These are phyloP conservation scores for Apodospora peruviana DNA, from an alignment of 495 filamentous ascomycete species.

Conservation along the genomic window DNA sequence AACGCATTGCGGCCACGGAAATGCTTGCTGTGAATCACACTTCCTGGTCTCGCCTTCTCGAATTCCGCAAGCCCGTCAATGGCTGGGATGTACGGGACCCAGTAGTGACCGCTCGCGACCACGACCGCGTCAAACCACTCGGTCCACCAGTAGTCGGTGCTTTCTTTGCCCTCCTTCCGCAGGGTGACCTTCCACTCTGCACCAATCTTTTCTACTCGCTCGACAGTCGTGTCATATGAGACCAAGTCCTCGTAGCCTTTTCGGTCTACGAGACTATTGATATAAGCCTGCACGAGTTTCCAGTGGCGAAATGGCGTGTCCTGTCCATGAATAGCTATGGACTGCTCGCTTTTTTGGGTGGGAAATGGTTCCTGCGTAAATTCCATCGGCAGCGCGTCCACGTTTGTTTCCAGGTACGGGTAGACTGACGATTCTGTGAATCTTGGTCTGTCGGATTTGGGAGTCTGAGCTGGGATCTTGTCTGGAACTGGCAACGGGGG, in stretches of 20 bases:
- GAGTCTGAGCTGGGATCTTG: constrained; percentile 39
- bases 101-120: constrained; percentile 68
- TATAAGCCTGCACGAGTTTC: constrained; percentile 27
- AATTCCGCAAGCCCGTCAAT: constrained; percentile 48
- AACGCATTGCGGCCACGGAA: constrained; percentile 55
- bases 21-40: constrained; percentile 62
- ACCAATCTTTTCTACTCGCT: constrained; percentile 26
- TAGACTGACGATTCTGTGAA: constrained; percentile 45
- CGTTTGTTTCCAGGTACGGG: constrained; percentile 39
- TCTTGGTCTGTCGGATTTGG: constrained; percentile 36
- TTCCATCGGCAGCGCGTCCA: constrained; percentile 31
- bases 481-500: constrained; percentile 40
- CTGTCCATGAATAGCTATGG: constrained; percentile 25
- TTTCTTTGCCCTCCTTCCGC: constrained; percentile 21
- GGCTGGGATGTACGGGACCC: constrained; percentile 59
- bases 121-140: constrained; percentile 64
- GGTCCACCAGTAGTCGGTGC: constrained; percentile 33
- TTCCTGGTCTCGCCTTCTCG: constrained; percentile 33
- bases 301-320: constrained; percentile 32
- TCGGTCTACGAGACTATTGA: constrained; percentile 25
- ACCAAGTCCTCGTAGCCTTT: constrained; percentile 29
- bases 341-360: constrained; percentile 17
- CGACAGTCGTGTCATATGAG: constrained; percentile 35
- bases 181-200: constrained; percentile 32
- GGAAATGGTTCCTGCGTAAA: constrained; percentile 38